Percentiles rank a stretch among this genome's conserved stretches.
Evolutionary conservation across 257 asterid genomes (phyloP).

Genomic region (Nicotiana sylvestris): DNA sequence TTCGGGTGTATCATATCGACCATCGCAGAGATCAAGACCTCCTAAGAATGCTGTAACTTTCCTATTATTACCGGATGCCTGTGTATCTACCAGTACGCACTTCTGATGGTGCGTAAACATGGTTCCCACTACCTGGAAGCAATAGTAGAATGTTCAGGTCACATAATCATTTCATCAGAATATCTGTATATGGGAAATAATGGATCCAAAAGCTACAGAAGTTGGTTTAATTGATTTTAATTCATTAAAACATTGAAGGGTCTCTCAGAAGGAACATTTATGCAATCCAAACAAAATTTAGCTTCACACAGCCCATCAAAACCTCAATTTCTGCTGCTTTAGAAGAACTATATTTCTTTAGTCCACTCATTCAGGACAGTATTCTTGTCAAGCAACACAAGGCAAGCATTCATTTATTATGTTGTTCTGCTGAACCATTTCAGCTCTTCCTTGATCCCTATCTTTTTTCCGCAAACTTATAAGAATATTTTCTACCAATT

Average conservation of each 20-base stretch:
- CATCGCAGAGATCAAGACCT: conserved; percentile 94
- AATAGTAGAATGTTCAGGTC: neutral
- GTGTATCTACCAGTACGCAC: conserved; percentile 86
- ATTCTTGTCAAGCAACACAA: neutral
- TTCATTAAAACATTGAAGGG: neutral
- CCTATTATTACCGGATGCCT: conserved; percentile 75
- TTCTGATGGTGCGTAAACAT: conserved; percentile 94
- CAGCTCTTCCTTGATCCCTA: neutral
- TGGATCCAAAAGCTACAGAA: neutral
- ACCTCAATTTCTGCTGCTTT: neutral
- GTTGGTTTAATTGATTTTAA: neutral
- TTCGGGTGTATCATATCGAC: conserved; percentile 93
- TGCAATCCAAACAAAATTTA: neutral
- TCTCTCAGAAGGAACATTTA: neutral
- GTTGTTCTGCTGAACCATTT: neutral
- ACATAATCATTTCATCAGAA: conserved; percentile 20
- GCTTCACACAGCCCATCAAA: neutral
- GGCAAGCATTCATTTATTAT: neutral
- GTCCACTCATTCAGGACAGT: neutral
- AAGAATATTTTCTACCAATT: neutral
- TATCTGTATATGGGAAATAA: conserved; percentile 17
- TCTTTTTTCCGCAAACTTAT: neutral
- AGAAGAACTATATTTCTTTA: neutral
- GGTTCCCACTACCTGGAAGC: conserved; percentile 71
- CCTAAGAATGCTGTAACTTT: conserved; percentile 85